phyloP scores from a whole-genome alignment of 2,329 filamentous ascomycete species.

The Pyrenochaeta sp. region DNA sequence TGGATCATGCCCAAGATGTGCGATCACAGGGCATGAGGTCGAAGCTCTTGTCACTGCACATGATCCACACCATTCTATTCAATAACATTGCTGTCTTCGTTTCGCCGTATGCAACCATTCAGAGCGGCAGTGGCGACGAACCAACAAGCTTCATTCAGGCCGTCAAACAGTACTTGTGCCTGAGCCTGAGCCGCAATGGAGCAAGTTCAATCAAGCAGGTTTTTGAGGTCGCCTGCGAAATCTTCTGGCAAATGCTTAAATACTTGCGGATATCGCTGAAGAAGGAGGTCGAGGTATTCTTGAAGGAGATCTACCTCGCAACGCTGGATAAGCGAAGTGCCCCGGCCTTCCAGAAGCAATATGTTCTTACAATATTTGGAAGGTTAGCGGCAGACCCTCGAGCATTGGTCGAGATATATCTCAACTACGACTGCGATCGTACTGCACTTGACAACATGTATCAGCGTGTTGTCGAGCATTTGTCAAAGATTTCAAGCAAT shows the following conservation, averaged over 20 bases:
- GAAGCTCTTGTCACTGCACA: conserved; percentile 92
- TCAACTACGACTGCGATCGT: conserved; percentile 98
- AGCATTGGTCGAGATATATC: conserved; percentile 90
- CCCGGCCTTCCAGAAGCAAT: conserved; percentile 88
- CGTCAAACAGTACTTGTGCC: conserved; percentile 94
- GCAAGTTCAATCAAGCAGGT: conserved; percentile 91
- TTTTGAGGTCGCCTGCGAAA: conserved; percentile 95
- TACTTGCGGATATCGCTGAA: conserved; percentile 94
- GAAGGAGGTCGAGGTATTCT: conserved; percentile 97
- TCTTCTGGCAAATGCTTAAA: conserved; percentile 97
- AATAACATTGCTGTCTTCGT: conserved; percentile 93
- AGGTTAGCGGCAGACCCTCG: conserved; percentile 85
- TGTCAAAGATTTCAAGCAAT: conserved; percentile 84
- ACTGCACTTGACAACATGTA: conserved; percentile 96
- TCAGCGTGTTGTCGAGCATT: conserved; percentile 89
- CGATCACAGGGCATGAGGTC: conserved; percentile 97
- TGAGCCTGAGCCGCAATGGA: conserved; percentile 93
- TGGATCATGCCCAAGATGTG: conserved; percentile 91
- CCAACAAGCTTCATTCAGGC: conserved; percentile 92
- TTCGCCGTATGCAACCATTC: conserved; percentile 90
- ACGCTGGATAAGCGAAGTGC: conserved; percentile 89
- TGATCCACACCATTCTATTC: conserved; percentile 93
- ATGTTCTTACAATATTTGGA: conserved; percentile 86
- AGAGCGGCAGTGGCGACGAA: conserved; percentile 86
- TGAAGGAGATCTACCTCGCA: conserved; percentile 96